Base-by-base conservation (phyloP, 2,329 filamentous ascomycete genomes). In the Verticillium alfalfae region DNA sequence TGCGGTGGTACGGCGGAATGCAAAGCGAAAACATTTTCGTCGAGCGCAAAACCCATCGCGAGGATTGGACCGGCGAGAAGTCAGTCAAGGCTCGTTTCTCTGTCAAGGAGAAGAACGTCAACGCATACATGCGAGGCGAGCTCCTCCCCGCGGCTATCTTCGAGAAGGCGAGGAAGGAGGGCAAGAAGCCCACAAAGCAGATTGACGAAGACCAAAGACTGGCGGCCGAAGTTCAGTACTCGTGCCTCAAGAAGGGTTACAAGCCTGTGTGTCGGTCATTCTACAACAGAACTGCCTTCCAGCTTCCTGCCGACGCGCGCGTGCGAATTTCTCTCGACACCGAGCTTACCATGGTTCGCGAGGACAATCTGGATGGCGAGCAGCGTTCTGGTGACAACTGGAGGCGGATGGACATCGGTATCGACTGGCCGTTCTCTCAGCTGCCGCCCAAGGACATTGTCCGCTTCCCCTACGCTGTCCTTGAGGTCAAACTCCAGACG, bases 21-120 rank as follows among this genome's bases (percentile, higher is more conserved):
- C 88, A 95, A 69, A 92, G 82, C 60, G 93, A 98, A 72, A 95
- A 92, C 60, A 96, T 98, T 62, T 99, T 98, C 71, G 90, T 99
- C 31, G 95, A 99, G 80, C 87, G 95, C 65, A 99, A 99, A 79
- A 99, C 95, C 1, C 95, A 99, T 79, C 89, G 95, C 45, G 95
- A 99, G 76, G 95, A 99, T 75, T 99, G 95, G 95, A 99, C 95
- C 0, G 95, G 95, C 62, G 95, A 99, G 75, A 97, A 98, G 79
- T 98, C 94, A 1, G 95, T 99, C 78, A 99, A 99, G 80, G 94
- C 95, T 54, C 90, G 95, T 54, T 99, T 99, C 72, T 84, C 91
- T 9, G 83, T 95, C 66, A 98, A 99, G 80, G 95, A 99, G 79
- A 99, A 99, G 83, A 91, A 97, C 65, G 90, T 99, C 71, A 98